Evolutionary conservation across 345 rosid genomes (phyloP), one percentile per base, ranked within the genome.

Genomic region (Viola odorata): DNA sequence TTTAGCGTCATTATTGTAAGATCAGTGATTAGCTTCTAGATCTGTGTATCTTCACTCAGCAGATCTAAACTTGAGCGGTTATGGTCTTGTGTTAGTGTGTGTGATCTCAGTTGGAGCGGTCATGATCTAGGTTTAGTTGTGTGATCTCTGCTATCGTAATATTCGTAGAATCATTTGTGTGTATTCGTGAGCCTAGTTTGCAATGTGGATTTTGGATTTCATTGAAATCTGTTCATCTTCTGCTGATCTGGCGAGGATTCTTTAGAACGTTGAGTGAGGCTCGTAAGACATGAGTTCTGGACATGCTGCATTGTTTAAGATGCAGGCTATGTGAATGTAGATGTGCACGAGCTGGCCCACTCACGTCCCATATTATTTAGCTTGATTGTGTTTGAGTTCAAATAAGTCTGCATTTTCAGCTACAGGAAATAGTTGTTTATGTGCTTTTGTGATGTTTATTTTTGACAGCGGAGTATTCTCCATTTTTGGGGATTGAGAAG

Each of bases 401-500:
- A 23, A 23, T 23, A 23, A 23, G 32, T 23, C 32, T 23, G 32
- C 32, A 23, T 23, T 23, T 23, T 23, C 32, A n/a, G n/a, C 50
- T 45, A n/a, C 12, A 10, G 7, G 50, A 10, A 47, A n/a, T 10
- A 47, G 12, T 47, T 4, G 13, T 47, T 12, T 11, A 10, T 7
- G 13, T 47, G 50, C 1, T 47, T 23, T 1, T 58, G 61, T 39
- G 44, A 63, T 41, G 57, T 52, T 59, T 53, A 48, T 57, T 69
- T 37, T 58, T 62, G 62, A 70, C 78, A 86, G 97, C 85, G 39
- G 99, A 94, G 55, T 94, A 81, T 80, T 90, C 97, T 64, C 99
- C 99, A 0, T 94, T 90, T 73, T 41, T 85, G 70, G 99, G 99
- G 57, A 88, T 94, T 23, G 99, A 94, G 85, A 94, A 94, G 71